Evolutionary conservation across 1,139 yeast genomes (phyloP).

Genomic region (Blastobotrys serpentis): DNA sequence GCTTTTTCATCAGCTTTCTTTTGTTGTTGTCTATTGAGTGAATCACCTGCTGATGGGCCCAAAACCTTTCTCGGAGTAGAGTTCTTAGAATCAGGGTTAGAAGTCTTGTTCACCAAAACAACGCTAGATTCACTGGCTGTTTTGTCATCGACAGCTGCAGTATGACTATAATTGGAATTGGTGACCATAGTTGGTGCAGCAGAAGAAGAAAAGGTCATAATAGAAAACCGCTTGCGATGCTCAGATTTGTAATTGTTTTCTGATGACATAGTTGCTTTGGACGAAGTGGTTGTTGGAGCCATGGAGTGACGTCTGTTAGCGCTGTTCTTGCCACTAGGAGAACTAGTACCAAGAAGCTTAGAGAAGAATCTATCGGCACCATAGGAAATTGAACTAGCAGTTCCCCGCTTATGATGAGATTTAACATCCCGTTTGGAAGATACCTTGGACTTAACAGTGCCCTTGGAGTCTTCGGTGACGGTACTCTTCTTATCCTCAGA

Average conservation of each 20-base stretch:
- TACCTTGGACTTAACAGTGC: not conserved
- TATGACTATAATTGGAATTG: conserved; percentile 1
- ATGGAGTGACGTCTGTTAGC: conserved; percentile 23
- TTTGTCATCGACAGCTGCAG: conserved; percentile 5
- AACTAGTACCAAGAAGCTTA: conserved; percentile 28
- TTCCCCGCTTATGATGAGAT: conserved; percentile 26
- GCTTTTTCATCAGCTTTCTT: conserved; percentile 1
- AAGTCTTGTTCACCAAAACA: conserved; percentile 11
- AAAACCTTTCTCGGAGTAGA: conserved; percentile 24
- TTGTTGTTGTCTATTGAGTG: conserved; percentile 29
- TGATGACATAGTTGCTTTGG: conserved; percentile 12
- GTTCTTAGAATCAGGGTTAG: conserved; percentile 11
- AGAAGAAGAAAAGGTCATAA: conserved; percentile 14
- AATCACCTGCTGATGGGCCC: conserved; percentile 29
- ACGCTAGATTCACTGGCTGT: conserved; percentile 9
- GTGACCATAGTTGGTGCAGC: not conserved
- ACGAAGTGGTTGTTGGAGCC: conserved; percentile 17
- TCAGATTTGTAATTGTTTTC: conserved; percentile 13
- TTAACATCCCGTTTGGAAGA: not conserved
- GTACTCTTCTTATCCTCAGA: conserved; percentile 4
- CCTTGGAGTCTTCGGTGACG: conserved; percentile 1
- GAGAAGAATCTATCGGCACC: conserved; percentile 33
- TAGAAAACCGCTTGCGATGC: conserved; percentile 30
- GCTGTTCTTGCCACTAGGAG: conserved; percentile 6
- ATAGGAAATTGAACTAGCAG: conserved; percentile 33